These are phyloP conservation scores for Inosperma sp. DNA, from an alignment of 768 basidiomycete genomes.

Conservation along the genomic window DNA sequence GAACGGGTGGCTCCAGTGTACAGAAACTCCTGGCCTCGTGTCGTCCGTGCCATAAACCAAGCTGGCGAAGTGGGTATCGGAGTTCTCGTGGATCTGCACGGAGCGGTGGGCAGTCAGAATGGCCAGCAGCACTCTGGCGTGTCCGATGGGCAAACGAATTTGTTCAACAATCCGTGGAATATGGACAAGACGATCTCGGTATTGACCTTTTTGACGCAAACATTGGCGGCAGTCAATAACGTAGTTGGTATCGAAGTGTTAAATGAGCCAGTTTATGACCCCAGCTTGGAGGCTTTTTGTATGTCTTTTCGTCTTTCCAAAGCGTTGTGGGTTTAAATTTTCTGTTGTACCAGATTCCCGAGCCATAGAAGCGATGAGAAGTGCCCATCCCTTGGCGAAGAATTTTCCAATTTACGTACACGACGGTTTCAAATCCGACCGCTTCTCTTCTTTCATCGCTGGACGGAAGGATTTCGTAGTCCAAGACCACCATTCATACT, in stretches of 20 bases:
- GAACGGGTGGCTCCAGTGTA: constrained; percentile 48
- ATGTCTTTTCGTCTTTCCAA: constrained; percentile 21
- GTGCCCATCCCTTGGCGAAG: constrained; percentile 31
- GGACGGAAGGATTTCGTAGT: constrained; percentile 57
- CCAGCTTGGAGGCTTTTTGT: constrained; percentile 44
- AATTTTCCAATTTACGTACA: constrained; percentile 62
- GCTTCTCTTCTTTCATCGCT: constrained; percentile 47
- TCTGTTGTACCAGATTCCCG: constrained; percentile 38
- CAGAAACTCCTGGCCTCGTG: constrained; percentile 60
- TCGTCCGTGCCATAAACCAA: constrained; percentile 56
- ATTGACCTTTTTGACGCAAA: constrained; percentile 41
- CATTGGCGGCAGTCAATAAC: constrained; percentile 43
- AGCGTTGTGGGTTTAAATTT: background rate
- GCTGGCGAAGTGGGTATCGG: constrained; percentile 61
- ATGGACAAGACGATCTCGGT: constrained; percentile 50
- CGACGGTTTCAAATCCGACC: constrained; percentile 58
- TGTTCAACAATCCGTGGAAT: constrained; percentile 44
- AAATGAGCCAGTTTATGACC: constrained; percentile 54
- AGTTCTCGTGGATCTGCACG: constrained; percentile 65
- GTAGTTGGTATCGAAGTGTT: constrained; percentile 58
- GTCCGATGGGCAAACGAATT: constrained; percentile 45
- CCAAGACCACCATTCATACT: constrained; percentile 71
- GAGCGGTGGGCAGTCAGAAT: constrained; percentile 76
- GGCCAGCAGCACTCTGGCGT: constrained; percentile 66
- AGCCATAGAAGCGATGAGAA: constrained; percentile 47